Base-by-base conservation (phyloP, 352 stramenopile genomes). In the Phytophthora lateralis region DNA sequence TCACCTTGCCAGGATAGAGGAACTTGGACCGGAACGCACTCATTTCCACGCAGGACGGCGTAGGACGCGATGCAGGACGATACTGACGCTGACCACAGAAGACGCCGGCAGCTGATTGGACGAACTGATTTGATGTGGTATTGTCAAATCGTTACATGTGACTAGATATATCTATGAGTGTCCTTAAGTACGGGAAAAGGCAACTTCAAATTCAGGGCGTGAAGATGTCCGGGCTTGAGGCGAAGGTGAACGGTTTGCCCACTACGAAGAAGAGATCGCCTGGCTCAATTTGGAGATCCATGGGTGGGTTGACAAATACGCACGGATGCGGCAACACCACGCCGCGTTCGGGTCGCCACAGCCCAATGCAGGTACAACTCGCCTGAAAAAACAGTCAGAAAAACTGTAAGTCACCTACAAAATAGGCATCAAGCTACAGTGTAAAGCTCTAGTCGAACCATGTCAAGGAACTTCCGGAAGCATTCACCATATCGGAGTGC, bases 1-100 rank as follows among this genome's bases (percentile, higher is more conserved):
- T 95, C 50, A 95, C 87, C 72, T 93, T 91, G 59, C 71, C 66
- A 18, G 82, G 82, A 45, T 85, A 89, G 73, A 83, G 60, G 63
- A 93, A 93, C 71, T 82, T 87, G 69, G 71, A 81, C 42, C 85
- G 80, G 69, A 93, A 91, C 51, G 56, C 71, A 49, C 71, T 89
- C 79, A 92, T 90, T 14, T 63, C 41, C 4, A 21, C 45, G 38
- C 11, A 58, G 38, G 6, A 68, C 34, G 37, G 4, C 12, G 6
- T 38, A 60, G 55, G 14, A 68, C 41, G 38, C 37, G 12, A 45
- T 51, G 30, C 30, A 57, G 35, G 41, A 54, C 58, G 20, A 45
- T 55, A 53, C 18, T 26, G 8, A 17, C 26, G 37, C 21, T 10
- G 43, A 54, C 63, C 55, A 69, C 52, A 60, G 35, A 71, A 55